Conservation (phyloP, 768 basidiomycete species). For the Termitomyces sp. region DNA sequence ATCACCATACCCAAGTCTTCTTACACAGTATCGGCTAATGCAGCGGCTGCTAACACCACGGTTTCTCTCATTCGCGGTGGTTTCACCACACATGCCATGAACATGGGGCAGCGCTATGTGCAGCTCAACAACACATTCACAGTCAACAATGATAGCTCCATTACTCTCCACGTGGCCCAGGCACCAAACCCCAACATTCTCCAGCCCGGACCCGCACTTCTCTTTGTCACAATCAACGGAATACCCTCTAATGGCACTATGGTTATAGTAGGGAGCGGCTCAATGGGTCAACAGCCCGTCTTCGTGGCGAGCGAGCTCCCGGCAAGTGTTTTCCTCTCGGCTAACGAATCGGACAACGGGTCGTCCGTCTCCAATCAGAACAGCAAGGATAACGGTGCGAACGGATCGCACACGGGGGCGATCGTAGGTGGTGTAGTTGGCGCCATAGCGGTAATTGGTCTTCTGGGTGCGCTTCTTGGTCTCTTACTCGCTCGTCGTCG, state of each 20-base stretch:
- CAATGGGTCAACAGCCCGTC: conserved; percentile 58
- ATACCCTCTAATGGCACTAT: conserved; percentile 68
- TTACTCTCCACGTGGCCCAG: conserved; percentile 78
- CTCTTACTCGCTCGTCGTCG: conserved; percentile 51
- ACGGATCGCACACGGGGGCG: conserved; percentile 33
- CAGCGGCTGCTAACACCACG: conserved; percentile 70
- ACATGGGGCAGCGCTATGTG: conserved; percentile 80
- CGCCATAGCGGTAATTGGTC: conserved; percentile 47
- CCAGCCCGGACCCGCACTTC: conserved; percentile 73
- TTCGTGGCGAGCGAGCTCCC: conserved; percentile 44
- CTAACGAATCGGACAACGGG: conserved; percentile 33
- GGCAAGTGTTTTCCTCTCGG: conserved; percentile 40
- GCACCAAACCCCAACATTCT: conserved; percentile 82
- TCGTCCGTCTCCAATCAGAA: conserved; percentile 14
- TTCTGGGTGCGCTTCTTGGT: conserved; percentile 52
- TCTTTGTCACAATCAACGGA: conserved; percentile 72
- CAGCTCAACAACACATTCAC: conserved; percentile 72
- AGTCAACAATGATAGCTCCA: conserved; percentile 71
- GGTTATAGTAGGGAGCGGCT: conserved; percentile 67
- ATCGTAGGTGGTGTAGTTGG: conserved; percentile 52
- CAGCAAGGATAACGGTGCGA: conserved; percentile 13
- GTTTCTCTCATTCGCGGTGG: conserved; percentile 80
- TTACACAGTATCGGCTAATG: conserved; percentile 64
- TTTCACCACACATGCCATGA: conserved; percentile 83
- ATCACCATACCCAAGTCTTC: conserved; percentile 64